Base-by-base conservation (phyloP, 768 basidiomycete species). In the Auricularia cornea region DNA sequence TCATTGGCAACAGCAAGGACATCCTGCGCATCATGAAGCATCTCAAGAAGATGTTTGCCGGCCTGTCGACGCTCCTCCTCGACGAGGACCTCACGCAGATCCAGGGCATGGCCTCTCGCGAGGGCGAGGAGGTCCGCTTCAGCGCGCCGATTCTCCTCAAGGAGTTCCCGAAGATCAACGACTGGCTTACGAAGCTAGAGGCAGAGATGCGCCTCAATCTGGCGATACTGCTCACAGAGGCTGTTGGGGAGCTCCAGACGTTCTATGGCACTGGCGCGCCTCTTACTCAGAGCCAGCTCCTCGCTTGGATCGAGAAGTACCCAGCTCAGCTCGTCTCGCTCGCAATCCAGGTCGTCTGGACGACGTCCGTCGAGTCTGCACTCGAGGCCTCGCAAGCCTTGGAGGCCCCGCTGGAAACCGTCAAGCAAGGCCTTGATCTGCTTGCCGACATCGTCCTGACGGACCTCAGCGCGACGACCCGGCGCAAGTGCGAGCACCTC, bases 21-120 rank as follows among this genome's bases (percentile, higher is more conserved):
- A 97, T 98, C 68, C 76, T 94, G 52, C 90, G 97, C 41, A 92
- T 98, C 75, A 94, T 97, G 92, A 99, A 99, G 70, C 97, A 98
- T 77, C 81, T 99, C 64, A 98, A 98, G 81, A 99, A 99, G 83
- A 99, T 99, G 97, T 99, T 99, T 75, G 97, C 97, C 26, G 97
- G 97, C 30, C 89, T 99, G 41, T 89, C 94, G 1, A 94, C 94
- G 0, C 81, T 98, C 68, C 82, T 79, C 68, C 81, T 98, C 30
- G 92, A 97, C 71, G 92, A 94, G 20, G 93, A 94, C 57, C 72
- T 90, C 66, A 88, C 92, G 3, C 84, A 89, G 70, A 95, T 98
- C 63, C 87, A 88, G 66, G 94, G 92, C 60, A 96, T 98, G 88
- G 85, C 92, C 14, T 98, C 97, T 1, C 82, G 93, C 63, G 97